A percentile compares a stretch with the other conserved stretches of the same genome.
These are phyloP conservation scores for Scenedesmus sp. DNA, from an alignment of 163 green algal species.

Conservation along the genomic window DNA sequence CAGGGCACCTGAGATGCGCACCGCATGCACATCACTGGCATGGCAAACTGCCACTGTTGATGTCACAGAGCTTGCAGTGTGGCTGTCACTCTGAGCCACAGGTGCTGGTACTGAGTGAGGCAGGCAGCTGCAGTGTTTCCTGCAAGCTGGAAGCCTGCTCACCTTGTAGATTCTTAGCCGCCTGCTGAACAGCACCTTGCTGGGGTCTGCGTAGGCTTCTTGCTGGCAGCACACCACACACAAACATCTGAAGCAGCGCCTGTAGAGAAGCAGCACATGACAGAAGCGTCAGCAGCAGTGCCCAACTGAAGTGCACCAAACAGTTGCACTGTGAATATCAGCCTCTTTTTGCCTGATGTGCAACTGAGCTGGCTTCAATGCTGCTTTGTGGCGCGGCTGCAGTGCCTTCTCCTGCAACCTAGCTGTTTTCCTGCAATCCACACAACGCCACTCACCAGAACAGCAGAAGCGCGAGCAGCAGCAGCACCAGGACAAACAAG, in stretches of 20 bases:
- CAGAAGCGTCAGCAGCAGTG: background rate
- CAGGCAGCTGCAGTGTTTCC: background rate
- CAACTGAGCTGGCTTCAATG: too few relatives aligned
- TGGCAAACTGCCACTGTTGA: background rate
- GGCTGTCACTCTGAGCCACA: background rate
- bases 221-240: constrained; percentile 50
- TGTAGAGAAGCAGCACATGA: background rate
- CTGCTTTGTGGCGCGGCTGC: too few relatives aligned
- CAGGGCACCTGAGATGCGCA: background rate
- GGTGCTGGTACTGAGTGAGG: background rate
- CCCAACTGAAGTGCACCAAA: background rate
- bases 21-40: background rate
- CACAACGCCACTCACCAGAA: constrained; percentile 18
- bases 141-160: background rate
- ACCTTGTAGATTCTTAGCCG: constrained; percentile 32
- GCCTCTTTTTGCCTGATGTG: too few relatives aligned
- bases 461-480: constrained; percentile 26
- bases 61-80: background rate
- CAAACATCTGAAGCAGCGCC: constrained; percentile 27
- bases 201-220: constrained; percentile 38
- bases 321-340: background rate
- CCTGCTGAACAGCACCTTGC: constrained; percentile 45
- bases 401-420: too few relatives aligned
- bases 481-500: constrained; percentile 16
- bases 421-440: background rate